These are phyloP conservation scores for Lupinus albus DNA, from an alignment of 306 rosid genomes.

Conservation along the genomic window DNA sequence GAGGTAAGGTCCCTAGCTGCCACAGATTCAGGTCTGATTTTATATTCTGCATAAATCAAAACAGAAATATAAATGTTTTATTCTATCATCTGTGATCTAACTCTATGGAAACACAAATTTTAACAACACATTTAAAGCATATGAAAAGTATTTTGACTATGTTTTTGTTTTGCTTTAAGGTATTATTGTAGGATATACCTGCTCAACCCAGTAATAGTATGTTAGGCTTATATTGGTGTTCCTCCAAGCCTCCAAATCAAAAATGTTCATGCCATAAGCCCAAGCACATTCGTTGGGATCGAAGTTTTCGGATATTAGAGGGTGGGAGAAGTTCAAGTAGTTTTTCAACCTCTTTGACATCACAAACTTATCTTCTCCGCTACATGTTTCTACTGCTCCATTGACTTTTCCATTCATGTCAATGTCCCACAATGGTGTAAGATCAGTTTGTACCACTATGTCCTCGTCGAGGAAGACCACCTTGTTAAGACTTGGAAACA, in stretches of 20 bases:
- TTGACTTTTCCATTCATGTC: constrained; percentile 91
- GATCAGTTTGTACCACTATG: constrained; percentile 94
- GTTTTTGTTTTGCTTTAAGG: background rate
- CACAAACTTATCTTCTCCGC: constrained; percentile 91
- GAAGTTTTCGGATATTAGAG: constrained; percentile 63
- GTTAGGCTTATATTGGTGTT: constrained; percentile 87
- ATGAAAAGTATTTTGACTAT: constrained; percentile 1
- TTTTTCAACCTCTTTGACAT: constrained; percentile 90
- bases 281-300: constrained; percentile 87
- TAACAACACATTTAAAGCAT: constrained; percentile 15
- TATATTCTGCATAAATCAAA: constrained; percentile 69
- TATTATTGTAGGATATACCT: constrained; percentile 50
- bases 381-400: constrained; percentile 96
- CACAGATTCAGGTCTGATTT: constrained; percentile 94
- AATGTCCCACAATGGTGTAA: constrained; percentile 96
- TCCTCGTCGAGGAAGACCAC: constrained; percentile 96
- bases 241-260: constrained; percentile 96
- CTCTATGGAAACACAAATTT: constrained; percentile 24
- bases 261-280: constrained; percentile 99
- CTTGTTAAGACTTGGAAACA: constrained; percentile 92
- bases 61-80: constrained; percentile 6
- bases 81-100: constrained; percentile 11
- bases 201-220: constrained; percentile 89
- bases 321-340: constrained; percentile 98
- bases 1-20: constrained; percentile 99